phyloP scores from a whole-genome alignment of 345 rosid genomes.

The Salix dunnii region DNA sequence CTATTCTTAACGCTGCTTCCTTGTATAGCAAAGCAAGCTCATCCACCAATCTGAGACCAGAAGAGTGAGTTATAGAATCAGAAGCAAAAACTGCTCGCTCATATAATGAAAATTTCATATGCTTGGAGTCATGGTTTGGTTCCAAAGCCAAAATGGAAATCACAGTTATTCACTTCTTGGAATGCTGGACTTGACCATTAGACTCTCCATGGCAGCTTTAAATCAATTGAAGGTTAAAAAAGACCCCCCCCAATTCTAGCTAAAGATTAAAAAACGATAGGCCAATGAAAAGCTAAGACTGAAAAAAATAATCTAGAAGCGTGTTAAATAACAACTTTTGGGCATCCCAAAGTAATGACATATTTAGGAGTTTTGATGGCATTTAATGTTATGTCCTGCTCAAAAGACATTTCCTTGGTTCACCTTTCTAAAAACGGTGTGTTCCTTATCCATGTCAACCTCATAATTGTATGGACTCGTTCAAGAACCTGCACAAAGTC shows the following conservation, averaged over 20 bases:
- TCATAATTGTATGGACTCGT: constrained; percentile 47
- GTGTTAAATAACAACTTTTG: too few species aligned
- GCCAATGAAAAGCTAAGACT: neutral
- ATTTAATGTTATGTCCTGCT: too few species aligned
- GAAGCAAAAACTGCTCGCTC: neutral
- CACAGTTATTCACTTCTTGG: neutral
- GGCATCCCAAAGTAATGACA: too few species aligned
- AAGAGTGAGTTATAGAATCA: neutral
- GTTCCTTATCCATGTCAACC: constrained; percentile 85
- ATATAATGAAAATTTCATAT: neutral
- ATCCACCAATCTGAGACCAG: constrained; percentile 62
- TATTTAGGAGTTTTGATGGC: too few species aligned
- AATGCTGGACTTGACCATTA: neutral
- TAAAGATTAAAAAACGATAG: neutral
- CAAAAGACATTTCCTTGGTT: neutral
- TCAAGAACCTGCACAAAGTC: constrained; percentile 65
- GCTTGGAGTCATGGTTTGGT: neutral
- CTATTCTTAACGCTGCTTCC: constrained; percentile 60
- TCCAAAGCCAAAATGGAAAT: neutral
- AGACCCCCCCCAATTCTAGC: neutral
- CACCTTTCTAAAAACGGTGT: constrained; percentile 66
- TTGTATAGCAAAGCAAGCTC: constrained; percentile 64
- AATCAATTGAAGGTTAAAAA: neutral
- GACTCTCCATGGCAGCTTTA: neutral
- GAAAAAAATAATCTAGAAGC: neutral